Evolutionary conservation across 768 basidiomycete genomes (phyloP).

Genomic region (Fomitopsis serialis): DNA sequence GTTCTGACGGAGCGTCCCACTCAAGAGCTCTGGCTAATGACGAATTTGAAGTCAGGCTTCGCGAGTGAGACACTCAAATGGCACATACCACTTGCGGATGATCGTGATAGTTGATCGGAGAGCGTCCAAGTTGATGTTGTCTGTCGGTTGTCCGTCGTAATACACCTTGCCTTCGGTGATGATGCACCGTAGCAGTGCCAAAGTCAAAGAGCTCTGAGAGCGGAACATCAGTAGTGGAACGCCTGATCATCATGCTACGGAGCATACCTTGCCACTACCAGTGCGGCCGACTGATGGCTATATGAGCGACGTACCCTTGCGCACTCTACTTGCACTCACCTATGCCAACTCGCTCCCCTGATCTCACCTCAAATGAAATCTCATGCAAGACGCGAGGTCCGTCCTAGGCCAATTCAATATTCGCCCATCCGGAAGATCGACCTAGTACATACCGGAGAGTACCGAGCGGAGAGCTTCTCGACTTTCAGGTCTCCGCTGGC

Average conservation of each 20-base stretch:
- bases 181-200: conserved; percentile 51
- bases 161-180: conserved; percentile 45
- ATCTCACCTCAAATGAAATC: conserved; percentile 43
- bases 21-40: conserved; percentile 43
- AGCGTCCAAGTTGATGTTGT: conserved; percentile 45
- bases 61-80: conserved; percentile 1
- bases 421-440: too few relatives aligned
- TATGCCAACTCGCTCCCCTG: conserved; percentile 55
- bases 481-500: conserved; percentile 48
- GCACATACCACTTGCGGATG: conserved; percentile 46
- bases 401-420: conserved; percentile 23
- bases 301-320: not conserved
- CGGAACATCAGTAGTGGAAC: not conserved
- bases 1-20: conserved; percentile 51
- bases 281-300: conserved; percentile 44
- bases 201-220: conserved; percentile 40
- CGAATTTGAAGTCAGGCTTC: not conserved
- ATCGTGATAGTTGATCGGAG: conserved; percentile 51
- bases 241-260: not conserved
- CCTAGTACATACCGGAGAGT: conserved; percentile 28
- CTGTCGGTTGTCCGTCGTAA: conserved; percentile 44
- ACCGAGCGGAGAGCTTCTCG: conserved; percentile 46
- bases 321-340: conserved; percentile 24
- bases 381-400: conserved; percentile 54
- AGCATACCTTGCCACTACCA: conserved; percentile 44